Percentiles rank a stretch among this genome's conserved stretches.
Evolutionary conservation across 2,329 filamentous ascomycete species (phyloP).

Genomic region (Nothomitra cinnamomea): DNA sequence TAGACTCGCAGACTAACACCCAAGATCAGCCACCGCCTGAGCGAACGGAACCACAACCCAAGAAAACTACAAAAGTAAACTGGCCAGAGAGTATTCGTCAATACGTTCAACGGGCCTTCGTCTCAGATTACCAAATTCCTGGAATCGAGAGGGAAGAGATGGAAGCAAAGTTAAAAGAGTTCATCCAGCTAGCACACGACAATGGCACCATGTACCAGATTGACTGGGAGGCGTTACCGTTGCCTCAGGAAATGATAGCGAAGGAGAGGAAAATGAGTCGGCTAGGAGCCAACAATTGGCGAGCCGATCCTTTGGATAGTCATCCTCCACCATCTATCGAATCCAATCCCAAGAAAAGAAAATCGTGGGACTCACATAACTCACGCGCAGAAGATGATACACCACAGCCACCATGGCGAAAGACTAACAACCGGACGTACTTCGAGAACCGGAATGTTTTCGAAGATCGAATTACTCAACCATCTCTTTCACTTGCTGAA

Average conservation of each 20-base stretch:
- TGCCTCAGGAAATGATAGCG: constrained; percentile 72
- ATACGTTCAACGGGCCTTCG: constrained; percentile 83
- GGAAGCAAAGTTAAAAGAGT: constrained; percentile 67
- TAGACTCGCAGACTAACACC: neutral
- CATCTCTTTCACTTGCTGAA: constrained; percentile 26
- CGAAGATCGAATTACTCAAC: constrained; percentile 60
- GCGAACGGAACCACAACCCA: neutral
- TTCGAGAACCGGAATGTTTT: constrained; percentile 25
- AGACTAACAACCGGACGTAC: constrained; percentile 41
- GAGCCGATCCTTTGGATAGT: neutral
- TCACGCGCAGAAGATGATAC: constrained; percentile 19
- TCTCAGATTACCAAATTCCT: constrained; percentile 40
- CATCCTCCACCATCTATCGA: neutral
- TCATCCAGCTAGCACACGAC: constrained; percentile 71
- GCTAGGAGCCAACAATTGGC: neutral
- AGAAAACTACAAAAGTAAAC: constrained; percentile 41
- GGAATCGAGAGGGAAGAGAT: constrained; percentile 44
- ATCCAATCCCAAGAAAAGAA: constrained; percentile 52
- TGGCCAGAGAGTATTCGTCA: constrained; percentile 71
- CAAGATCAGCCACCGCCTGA: neutral
- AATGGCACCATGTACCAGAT: constrained; percentile 51
- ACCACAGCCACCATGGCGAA: constrained; percentile 50
- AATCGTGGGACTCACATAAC: constrained; percentile 49
- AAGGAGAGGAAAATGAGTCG: constrained; percentile 35
- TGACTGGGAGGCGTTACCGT: constrained; percentile 68